Evolutionary conservation across 768 basidiomycete genomes (phyloP), one percentile per base, ranked within the genome.

Genomic region (Austroboletus eburneus): DNA sequence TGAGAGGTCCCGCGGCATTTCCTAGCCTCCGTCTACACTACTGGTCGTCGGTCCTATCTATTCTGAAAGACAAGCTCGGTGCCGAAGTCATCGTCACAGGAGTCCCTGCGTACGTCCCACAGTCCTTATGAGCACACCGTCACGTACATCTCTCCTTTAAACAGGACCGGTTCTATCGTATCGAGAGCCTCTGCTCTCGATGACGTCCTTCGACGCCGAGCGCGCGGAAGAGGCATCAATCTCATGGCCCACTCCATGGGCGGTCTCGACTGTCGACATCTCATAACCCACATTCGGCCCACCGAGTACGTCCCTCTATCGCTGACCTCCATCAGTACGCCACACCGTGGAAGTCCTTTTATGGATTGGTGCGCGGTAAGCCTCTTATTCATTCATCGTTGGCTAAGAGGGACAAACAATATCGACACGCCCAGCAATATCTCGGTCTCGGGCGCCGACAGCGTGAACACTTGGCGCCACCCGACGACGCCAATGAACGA

Each of bases 171-270:
- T 4, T 93, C 91, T 0, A 84, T 99, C 44, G 69, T 79, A 12
- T 84, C 87, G 10, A 82, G 96, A 17, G 87, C 93, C 0, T 74
- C 83, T 43, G 77, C 74, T 37, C 72, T 99, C 53, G 78, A 98
- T 64, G 73, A 73, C 20, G 80, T 86, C 54, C 75, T 99, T 10
- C 73, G 80, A 46, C 61, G 70, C 12, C 83, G 73, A 39, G 81
- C 84, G 4, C 73, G 70, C 13, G 92, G 90, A 5, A 79, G 85
- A 39, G 90, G 87, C 9, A 69, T 98, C 58, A 99, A 99, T 64
- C 83, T 99, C 52, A 73, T 99, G 37, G 96, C 91, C 0, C 96
- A 99, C 63, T 94, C 91, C 7, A 99, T 99, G 96, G 95, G 95
- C 17, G 95, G 95, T 1, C 75, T 99, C 9, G 96, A 99, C 61